These are phyloP conservation scores for Didymella pinodella DNA, from an alignment of 2,329 filamentous ascomycete genomes.

Conservation along the genomic window DNA sequence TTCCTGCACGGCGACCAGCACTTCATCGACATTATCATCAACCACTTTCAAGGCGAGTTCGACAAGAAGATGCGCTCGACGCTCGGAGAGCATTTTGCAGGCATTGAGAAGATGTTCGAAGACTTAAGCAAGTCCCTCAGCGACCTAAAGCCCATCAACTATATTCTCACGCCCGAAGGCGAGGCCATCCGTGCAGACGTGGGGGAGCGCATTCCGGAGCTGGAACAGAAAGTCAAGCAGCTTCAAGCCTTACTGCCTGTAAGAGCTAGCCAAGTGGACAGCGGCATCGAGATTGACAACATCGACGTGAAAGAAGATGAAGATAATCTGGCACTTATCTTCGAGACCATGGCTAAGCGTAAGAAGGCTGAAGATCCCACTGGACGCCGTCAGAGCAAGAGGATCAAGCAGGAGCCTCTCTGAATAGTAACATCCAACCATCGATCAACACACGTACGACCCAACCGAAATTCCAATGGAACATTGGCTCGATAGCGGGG, in stretches of 20 bases:
- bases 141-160: conserved; percentile 4
- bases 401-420: background rate
- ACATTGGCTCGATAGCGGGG: too few species aligned
- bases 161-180: background rate
- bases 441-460: too few species aligned
- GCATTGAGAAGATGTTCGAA: conserved; percentile 6
- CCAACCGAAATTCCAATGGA: too few species aligned
- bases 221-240: background rate
- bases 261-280: background rate
- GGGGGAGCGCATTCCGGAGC: conserved; percentile 6
- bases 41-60: conserved; percentile 20
- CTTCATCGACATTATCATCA: conserved; percentile 23
- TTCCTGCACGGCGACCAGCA: conserved; percentile 19
- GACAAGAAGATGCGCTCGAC: conserved; percentile 6
- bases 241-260: conserved; percentile 1
- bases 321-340: background rate
- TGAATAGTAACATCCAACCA: background rate
- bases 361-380: background rate
- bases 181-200: conserved; percentile 10
- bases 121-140: conserved; percentile 1
- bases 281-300: background rate
- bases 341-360: conserved; percentile 1
- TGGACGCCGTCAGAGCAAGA: background rate
- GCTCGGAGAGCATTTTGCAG: conserved; percentile 4
- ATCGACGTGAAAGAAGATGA: conserved; percentile 7